These are phyloP conservation scores for Cordyceps tenuipes DNA, from an alignment of 2,329 filamentous ascomycete species.

Conservation along the genomic window DNA sequence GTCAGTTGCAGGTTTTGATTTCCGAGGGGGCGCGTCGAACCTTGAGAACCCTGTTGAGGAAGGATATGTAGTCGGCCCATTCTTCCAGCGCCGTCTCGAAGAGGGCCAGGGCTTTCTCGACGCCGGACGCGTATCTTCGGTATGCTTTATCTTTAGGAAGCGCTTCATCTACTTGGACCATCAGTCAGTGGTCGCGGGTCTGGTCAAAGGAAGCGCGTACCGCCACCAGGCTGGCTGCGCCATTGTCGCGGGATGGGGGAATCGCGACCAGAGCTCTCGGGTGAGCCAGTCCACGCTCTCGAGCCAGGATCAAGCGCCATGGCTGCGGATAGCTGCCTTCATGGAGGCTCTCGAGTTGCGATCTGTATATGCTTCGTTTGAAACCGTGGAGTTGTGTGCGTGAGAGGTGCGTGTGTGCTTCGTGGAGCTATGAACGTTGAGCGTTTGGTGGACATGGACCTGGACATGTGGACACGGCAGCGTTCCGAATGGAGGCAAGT, in stretches of 20 bases:
- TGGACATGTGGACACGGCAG: conserved; percentile 2
- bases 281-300: conserved; percentile 56
- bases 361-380: conserved; percentile 1
- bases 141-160: conserved; percentile 58
- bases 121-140: conserved; percentile 79
- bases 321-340: conserved; percentile 19
- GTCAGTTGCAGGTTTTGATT: conserved; percentile 2
- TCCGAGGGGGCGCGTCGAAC: conserved; percentile 35
- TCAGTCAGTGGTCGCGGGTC: background rate
- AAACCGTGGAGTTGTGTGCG: background rate
- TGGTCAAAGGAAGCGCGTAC: conserved; percentile 40
- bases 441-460: background rate
- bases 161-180: conserved; percentile 39
- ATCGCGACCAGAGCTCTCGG: conserved; percentile 74
- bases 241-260: conserved; percentile 69
- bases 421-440: conserved; percentile 17
- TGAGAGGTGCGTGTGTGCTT: conserved; percentile 6
- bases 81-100: conserved; percentile 94
- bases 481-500: background rate
- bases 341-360: conserved; percentile 10
- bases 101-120: conserved; percentile 78
- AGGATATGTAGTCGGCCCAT: conserved; percentile 99
- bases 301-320: conserved; percentile 58
- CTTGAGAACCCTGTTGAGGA: conserved; percentile 84
- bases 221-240: conserved; percentile 68